Percentiles rank a stretch among this genome's conserved stretches.
These are phyloP conservation scores for Apostasia ramifera DNA, from an alignment of 106 monocot genomes.

Conservation along the genomic window DNA sequence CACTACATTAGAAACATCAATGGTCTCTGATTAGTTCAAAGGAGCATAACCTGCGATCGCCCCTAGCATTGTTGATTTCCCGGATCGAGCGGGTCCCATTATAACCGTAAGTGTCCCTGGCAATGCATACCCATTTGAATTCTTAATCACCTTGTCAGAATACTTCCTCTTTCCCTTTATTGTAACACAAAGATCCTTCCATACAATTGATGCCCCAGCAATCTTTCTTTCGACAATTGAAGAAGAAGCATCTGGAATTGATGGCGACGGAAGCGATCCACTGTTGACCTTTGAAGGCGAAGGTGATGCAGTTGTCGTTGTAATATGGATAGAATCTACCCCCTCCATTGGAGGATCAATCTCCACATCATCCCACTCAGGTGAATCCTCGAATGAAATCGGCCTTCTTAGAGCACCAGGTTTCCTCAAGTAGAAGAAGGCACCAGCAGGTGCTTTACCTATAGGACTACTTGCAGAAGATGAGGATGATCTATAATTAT, in stretches of 20 bases:
- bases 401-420: constrained; percentile 59
- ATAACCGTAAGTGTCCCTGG: constrained; percentile 96
- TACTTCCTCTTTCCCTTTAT: constrained; percentile 63
- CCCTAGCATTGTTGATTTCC: constrained; percentile 82
- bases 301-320: constrained; percentile 58
- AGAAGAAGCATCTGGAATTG: constrained; percentile 36
- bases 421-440: constrained; percentile 71
- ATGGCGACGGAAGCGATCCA: constrained; percentile 56
- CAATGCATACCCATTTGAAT: constrained; percentile 90
- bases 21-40: no score
- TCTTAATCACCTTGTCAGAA: constrained; percentile 81
- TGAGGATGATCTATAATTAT: constrained; percentile 84
- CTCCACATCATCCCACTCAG: constrained; percentile 92
- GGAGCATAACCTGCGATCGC: constrained; percentile 67
- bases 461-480: constrained; percentile 95
- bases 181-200: constrained; percentile 84
- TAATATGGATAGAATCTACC: constrained; percentile 59
- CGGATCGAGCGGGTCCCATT: constrained; percentile 94
- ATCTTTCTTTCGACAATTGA: constrained; percentile 52
- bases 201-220: constrained; percentile 82
- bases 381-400: constrained; percentile 96
- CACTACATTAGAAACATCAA: no score
- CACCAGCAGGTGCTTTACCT: constrained; percentile 32
- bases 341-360: constrained; percentile 51
- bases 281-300: constrained; percentile 68